A percentile compares a stretch with the other conserved stretches of the same genome.
Conservation (phyloP, 352 stramenopile genomes). For the Globisporangium nodosum region DNA sequence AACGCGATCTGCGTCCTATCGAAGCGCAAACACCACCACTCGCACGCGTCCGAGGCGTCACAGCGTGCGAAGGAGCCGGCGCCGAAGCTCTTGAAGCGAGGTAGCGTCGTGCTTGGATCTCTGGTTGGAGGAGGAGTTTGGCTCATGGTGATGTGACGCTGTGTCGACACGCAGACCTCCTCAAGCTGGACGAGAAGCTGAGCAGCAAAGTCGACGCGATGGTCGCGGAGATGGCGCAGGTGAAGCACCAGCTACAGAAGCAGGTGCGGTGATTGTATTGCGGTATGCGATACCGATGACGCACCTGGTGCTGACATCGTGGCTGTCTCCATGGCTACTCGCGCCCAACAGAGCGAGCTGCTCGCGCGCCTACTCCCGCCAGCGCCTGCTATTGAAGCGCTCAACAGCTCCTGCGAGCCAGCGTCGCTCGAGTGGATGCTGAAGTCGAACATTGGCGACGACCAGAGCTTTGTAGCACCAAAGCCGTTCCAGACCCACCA, state of each 20-base stretch:
- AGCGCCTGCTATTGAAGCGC: slow-evolving; percentile 6
- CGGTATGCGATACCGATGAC: neutral
- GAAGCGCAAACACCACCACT: slow-evolving; percentile 70
- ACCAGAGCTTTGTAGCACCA: slow-evolving; percentile 11
- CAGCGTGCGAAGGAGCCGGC: slow-evolving; percentile 41
- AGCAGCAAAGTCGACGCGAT: slow-evolving; percentile 46
- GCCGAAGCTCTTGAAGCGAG: slow-evolving; percentile 58
- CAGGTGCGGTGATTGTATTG: slow-evolving; percentile 23
- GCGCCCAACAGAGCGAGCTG: slow-evolving; percentile 21
- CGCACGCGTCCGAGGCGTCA: slow-evolving; percentile 36
- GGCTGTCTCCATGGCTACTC: neutral
- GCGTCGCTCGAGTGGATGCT: slow-evolving; percentile 60
- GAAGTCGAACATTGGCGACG: slow-evolving; percentile 41
- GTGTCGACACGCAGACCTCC: slow-evolving; percentile 26
- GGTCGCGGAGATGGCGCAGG: slow-evolving; percentile 41
- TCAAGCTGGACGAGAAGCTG: slow-evolving; percentile 53
- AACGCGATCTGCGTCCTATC: slow-evolving; percentile 85
- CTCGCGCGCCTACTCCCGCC: slow-evolving; percentile 19
- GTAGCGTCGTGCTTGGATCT: slow-evolving; percentile 15
- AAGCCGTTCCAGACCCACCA: neutral
- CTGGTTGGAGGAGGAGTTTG: too few relatives aligned
- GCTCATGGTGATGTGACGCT: neutral
- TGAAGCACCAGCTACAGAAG: slow-evolving; percentile 59
- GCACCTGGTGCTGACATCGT: neutral
- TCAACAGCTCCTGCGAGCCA: slow-evolving; percentile 20